Evolutionary conservation across 2,329 filamentous ascomycete genomes (phyloP).

Genomic region (Cercospora citrullina): DNA sequence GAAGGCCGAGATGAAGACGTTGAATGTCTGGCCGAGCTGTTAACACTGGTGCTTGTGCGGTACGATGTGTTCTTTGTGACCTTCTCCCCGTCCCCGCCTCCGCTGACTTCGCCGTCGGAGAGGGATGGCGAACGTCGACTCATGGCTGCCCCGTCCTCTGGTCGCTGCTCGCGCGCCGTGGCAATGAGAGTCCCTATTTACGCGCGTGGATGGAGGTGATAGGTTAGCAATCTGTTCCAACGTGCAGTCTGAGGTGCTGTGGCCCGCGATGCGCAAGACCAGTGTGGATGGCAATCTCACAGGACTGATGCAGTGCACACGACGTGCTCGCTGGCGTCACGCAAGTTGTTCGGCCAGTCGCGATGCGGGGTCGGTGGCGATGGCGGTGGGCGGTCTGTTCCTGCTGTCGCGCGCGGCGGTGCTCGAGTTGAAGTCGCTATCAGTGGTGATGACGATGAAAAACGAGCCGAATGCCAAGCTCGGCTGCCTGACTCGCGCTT

Average conservation of each 20-base stretch:
- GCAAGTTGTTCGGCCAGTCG: constrained; percentile 14
- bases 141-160: constrained; percentile 36
- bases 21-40: constrained; percentile 78
- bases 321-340: background rate
- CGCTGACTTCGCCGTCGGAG: constrained; percentile 78
- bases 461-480: background rate
- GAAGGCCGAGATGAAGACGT: constrained; percentile 40
- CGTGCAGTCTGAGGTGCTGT: constrained; percentile 14
- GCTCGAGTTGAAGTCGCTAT: constrained; percentile 7
- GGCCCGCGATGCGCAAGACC: constrained; percentile 28
- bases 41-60: constrained; percentile 79
- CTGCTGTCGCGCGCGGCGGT: constrained; percentile 5
- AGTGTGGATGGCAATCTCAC: constrained; percentile 35
- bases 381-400: background rate
- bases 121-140: constrained; percentile 63
- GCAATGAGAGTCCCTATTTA: background rate
- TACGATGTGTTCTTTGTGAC: constrained; percentile 70
- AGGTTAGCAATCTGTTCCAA: constrained; percentile 33
- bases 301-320: constrained; percentile 29
- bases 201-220: constrained; percentile 20
- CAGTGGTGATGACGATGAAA: constrained; percentile 9
- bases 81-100: constrained; percentile 70
- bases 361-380: constrained; percentile 15
- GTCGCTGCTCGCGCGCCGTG: background rate
- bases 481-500: background rate